Base-by-base conservation (phyloP, 371 early-diverging fungal genomes). In the Amoeboaphelidium protococcarum region DNA sequence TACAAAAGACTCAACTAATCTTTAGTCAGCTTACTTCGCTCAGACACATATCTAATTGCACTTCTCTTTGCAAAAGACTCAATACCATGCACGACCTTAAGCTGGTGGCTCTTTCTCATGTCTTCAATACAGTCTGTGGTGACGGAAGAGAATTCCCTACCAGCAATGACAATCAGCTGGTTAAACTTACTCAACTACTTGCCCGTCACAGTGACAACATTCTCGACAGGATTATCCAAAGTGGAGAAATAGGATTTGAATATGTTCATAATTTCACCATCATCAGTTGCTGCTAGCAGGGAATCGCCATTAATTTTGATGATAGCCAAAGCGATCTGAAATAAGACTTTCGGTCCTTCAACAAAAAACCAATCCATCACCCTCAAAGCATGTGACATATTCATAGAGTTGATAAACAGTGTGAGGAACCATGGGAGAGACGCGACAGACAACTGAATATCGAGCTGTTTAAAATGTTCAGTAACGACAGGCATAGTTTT, bases 361-460 rank as follows among this genome's bases (percentile, higher is more conserved):
- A 88, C 69, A 57, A 64, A 68, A 47, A 67, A 61, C 54, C 83
- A 88, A 65, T 94, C 95, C 48, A 94, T 56, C 3, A 94, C 74
- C 20, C 92, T 65, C 50, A 88, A 68, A 1, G 89, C 82, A 55
- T 76, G 84, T 2, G 72, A 52, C 16, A 92, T 56, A 10, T 92
- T 89, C 73, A 92, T 76, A 1, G 86, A 78, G 60, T 88, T 90
- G 61, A 91, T 76, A 54, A 76, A 95, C 25, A 95, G 61, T 42
- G 85, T 82, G 46, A 95, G 65, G 60, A 95, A 89, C 95, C 92
- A 91, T 2, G 91, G 88, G 43, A 92, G 55, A 49, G 84, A 88
- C 2, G 85, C 88, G 1, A 90, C 83, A 0, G 90, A 87, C 3
- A 95, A 69, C 58, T 91, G 89, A 25, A 92, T 83, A 57, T 89